Conservation (phyloP, 805 yeast genomes). For the Yarrowia sp. region DNA sequence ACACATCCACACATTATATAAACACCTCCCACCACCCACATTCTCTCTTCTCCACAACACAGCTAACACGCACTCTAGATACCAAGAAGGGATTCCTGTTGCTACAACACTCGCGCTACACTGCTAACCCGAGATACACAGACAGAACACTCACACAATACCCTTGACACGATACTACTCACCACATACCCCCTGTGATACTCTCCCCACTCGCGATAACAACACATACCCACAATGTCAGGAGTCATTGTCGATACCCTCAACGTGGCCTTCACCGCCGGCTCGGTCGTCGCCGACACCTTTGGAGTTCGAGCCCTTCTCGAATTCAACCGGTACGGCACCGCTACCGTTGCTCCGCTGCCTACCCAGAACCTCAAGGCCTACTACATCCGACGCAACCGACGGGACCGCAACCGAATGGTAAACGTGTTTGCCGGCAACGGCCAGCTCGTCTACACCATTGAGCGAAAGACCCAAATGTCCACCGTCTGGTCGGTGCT, state of each 20-base stretch:
- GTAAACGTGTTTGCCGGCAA: conserved; percentile 52
- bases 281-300: conserved; percentile 19
- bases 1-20: neutral
- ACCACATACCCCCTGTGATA: neutral
- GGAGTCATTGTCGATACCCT: conserved; percentile 21
- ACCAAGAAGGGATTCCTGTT: conserved; percentile 18
- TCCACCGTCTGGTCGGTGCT: conserved; percentile 54
- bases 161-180: neutral
- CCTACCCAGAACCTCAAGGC: conserved; percentile 36
- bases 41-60: neutral
- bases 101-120: conserved; percentile 2
- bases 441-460: conserved; percentile 46
- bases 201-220: neutral
- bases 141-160: neutral
- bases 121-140: conserved; percentile 4
- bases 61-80: conserved; percentile 20
- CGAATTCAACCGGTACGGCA: conserved; percentile 22
- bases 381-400: conserved; percentile 49
- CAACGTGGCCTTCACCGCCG: conserved; percentile 21
- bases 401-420: conserved; percentile 44
- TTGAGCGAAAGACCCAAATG: conserved; percentile 49
- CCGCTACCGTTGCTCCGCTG: conserved; percentile 8
- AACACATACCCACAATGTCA: conserved; percentile 1
- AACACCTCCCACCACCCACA: neutral
- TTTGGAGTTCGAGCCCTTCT: conserved; percentile 21